A percentile compares a stretch with the other conserved stretches of the same genome.
Conservation (phyloP, 345 rosid genomes). For the Aegle marmelos region DNA sequence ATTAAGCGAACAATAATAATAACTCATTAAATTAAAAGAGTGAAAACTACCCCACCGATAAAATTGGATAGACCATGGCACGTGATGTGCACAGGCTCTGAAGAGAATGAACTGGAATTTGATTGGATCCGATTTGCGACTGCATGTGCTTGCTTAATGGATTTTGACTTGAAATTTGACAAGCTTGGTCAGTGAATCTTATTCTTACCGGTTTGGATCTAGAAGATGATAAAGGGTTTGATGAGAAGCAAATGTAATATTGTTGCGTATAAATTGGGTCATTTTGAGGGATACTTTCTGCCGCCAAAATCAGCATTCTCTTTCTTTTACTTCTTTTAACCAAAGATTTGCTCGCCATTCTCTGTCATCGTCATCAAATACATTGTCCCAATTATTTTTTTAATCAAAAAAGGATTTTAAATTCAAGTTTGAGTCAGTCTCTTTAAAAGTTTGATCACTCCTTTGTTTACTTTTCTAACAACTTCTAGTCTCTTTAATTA, state of each 20-base stretch:
- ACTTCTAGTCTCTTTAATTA: background rate
- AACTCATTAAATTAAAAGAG: background rate
- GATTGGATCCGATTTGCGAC: background rate
- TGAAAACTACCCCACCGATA: background rate
- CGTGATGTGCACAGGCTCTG: background rate
- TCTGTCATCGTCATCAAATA: background rate
- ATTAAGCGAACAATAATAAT: no score
- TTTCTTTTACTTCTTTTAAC: constrained; percentile 2
- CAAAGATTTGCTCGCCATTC: constrained; percentile 2
- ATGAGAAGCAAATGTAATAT: constrained; percentile 2
- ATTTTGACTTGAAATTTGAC: constrained; percentile 39
- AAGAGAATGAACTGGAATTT: background rate
- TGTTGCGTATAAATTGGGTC: constrained; percentile 30
- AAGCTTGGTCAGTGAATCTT: constrained; percentile 42
- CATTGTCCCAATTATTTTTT: no score
- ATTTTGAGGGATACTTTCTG: constrained; percentile 15
- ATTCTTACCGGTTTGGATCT: constrained; percentile 35
- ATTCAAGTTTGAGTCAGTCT: background rate
- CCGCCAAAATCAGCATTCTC: constrained; percentile 27
- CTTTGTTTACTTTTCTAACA: background rate
- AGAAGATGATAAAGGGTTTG: constrained; percentile 7
- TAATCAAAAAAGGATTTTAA: background rate
- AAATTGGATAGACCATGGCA: background rate
- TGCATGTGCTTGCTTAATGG: no score
- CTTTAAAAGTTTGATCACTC: background rate